These are phyloP conservation scores for Apiospora rasikravindrae DNA, from an alignment of 2,329 filamentous ascomycete genomes.

Conservation along the genomic window DNA sequence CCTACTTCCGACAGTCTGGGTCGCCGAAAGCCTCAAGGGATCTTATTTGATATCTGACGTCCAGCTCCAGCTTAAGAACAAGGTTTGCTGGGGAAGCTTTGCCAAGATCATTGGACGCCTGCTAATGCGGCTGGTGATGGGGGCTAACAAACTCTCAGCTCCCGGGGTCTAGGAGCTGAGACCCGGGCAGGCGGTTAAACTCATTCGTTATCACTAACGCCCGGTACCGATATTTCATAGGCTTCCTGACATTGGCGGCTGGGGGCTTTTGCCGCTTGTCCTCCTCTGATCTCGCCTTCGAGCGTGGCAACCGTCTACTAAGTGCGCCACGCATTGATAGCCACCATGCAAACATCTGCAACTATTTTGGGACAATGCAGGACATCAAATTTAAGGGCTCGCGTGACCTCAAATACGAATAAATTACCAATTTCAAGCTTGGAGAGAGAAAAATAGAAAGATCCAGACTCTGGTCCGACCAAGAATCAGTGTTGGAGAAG, in stretches of 20 bases:
- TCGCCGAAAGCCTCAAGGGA: not conserved
- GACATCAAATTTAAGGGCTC: not conserved
- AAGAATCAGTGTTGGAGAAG: not conserved
- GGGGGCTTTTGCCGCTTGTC: not conserved
- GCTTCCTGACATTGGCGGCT: not conserved
- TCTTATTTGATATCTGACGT: not conserved
- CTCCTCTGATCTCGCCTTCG: not conserved
- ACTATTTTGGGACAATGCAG: not conserved
- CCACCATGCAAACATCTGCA: not conserved
- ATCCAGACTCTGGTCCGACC: not conserved
- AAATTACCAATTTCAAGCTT: too few species aligned
- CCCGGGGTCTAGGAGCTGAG: not conserved
- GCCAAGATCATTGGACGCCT: not conserved
- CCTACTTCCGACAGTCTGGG: not conserved
- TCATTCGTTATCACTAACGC: not conserved
- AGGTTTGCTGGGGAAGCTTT: not conserved
- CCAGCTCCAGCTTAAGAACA: not conserved
- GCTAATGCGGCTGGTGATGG: slow-evolving; percentile 2
- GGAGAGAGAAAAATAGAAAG: not conserved
- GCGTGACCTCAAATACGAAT: not conserved
- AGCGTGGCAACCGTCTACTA: not conserved
- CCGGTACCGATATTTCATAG: not conserved
- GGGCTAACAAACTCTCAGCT: slow-evolving; percentile 3
- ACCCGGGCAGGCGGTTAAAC: not conserved
- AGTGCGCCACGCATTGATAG: not conserved